A percentile compares a stretch with the other conserved stretches of the same genome.
Conservation (phyloP, 345 rosid genomes). For the Aethionema arabicum region DNA sequence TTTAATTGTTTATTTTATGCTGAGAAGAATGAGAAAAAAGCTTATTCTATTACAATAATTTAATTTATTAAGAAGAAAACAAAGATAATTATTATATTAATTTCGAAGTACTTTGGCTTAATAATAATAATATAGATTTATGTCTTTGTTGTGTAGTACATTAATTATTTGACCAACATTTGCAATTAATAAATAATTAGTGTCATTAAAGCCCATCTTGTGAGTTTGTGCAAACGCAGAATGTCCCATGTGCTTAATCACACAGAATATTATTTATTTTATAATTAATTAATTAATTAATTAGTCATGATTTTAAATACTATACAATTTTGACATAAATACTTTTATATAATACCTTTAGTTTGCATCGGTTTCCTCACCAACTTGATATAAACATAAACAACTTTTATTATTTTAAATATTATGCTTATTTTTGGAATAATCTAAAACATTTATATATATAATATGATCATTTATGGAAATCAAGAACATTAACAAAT, state of each 20-base stretch:
- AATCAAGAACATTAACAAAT: no score
- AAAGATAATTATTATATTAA: slow-evolving; percentile 16
- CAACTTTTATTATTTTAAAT: not conserved
- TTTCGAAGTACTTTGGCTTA: slow-evolving; percentile 15
- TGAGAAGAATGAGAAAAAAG: slow-evolving; percentile 21
- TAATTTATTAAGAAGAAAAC: slow-evolving; percentile 30
- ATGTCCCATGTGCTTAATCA: slow-evolving; percentile 11
- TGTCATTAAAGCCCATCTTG: slow-evolving; percentile 3
- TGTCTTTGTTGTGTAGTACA: slow-evolving; percentile 15
- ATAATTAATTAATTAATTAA: slow-evolving; percentile 4
- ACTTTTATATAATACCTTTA: not conserved
- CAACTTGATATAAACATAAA: not conserved
- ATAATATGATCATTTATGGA: no score
- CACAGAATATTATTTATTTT: not conserved
- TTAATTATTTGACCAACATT: not conserved
- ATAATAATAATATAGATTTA: not conserved
- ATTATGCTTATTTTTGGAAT: no score
- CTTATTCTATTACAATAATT: slow-evolving; percentile 20
- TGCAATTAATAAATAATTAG: not conserved
- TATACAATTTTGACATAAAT: no score
- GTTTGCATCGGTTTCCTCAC: not conserved
- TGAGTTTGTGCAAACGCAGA: slow-evolving; percentile 6
- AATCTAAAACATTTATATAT: no score
- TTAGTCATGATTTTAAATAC: not conserved
- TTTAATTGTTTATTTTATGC: not conserved